Base-by-base conservation (phyloP, 768 basidiomycete genomes). In the Leccinum subtestaceum region DNA sequence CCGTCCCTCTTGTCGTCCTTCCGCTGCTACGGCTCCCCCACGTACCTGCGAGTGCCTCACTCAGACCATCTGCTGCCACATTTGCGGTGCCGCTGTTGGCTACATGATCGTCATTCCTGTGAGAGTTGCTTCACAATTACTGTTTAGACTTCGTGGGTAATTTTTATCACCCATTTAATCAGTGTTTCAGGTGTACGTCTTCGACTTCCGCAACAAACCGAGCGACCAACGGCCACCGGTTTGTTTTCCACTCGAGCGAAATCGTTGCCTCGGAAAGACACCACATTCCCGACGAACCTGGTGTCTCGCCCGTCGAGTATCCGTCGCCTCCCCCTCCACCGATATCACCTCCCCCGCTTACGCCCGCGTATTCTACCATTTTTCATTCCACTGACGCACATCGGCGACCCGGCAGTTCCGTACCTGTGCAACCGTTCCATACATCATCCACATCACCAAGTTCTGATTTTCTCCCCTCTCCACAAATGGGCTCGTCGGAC, bases 41-140 rank as follows among this genome's bases (percentile, higher is more conserved):
- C 82, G 90, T 45, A 91, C 91, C 9, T 94, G 92, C 72, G 89
- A 91, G 67, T 95, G 91, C 69, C 77, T 94, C 47, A 94, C 92
- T 2, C 89, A 91, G 70, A 86, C 86, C 0, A 78, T 94, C 21
- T 88, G 82, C 66, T 93, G 92, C 68, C 88, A 89, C 67, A 85
- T 84, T 9, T 94, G 92, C 72, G 92, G 92, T 9, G 72, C 74
- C 36, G 74, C 81, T 32, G 81, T 93, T 53, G 92, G 92, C 31
- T 93, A 91, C 70, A 87, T 88, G 85, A 89, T 91, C 59, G 87
- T 91, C 32, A 78, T 83, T 61, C 89, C 89, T 36, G 78, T 78
- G 63, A 70, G 72, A 67, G 57, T 54, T 29, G 11, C 49, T 53
- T 56, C 10, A 47, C 52, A 5, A 17, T 36, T 46, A 27, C 36